phyloP scores from a whole-genome alignment of 2,329 filamentous ascomycete genomes.

The Alternaria solani region DNA sequence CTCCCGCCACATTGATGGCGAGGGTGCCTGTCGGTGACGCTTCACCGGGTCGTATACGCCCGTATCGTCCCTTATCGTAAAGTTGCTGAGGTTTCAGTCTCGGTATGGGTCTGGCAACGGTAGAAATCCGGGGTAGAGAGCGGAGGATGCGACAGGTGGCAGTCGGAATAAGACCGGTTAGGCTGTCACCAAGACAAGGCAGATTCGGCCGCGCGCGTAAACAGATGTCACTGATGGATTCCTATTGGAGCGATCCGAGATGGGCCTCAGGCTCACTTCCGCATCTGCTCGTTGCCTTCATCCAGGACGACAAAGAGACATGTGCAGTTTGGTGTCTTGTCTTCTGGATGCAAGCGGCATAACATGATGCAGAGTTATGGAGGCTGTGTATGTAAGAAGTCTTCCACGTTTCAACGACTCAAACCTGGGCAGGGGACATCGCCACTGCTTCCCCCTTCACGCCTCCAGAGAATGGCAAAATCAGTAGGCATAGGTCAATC shows the following conservation, averaged over 20 bases:
- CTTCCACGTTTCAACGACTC: neutral
- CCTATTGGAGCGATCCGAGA: neutral
- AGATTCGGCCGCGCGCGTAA: conserved; percentile 1
- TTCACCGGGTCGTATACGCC: neutral
- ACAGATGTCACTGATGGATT: neutral
- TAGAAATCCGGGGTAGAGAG: neutral
- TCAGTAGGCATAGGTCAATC: neutral
- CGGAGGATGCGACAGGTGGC: conserved; percentile 5
- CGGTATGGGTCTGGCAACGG: neutral
- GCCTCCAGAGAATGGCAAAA: neutral
- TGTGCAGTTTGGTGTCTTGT: neutral
- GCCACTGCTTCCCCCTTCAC: neutral
- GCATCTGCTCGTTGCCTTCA: neutral
- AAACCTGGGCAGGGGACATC: no score
- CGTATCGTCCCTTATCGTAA: neutral
- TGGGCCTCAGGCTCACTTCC: neutral
- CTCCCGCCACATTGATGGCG: neutral
- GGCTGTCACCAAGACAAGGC: conserved; percentile 8
- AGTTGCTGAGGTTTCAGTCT: neutral
- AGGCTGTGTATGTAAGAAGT: neutral
- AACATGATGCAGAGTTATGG: neutral
- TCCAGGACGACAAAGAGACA: neutral
- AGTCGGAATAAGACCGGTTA: conserved; percentile 5
- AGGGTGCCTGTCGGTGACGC: neutral
- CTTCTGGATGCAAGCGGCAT: neutral